These are phyloP conservation scores for Dactylorhiza incarnata DNA, from an alignment of 106 monocot species.

Conservation along the genomic window DNA sequence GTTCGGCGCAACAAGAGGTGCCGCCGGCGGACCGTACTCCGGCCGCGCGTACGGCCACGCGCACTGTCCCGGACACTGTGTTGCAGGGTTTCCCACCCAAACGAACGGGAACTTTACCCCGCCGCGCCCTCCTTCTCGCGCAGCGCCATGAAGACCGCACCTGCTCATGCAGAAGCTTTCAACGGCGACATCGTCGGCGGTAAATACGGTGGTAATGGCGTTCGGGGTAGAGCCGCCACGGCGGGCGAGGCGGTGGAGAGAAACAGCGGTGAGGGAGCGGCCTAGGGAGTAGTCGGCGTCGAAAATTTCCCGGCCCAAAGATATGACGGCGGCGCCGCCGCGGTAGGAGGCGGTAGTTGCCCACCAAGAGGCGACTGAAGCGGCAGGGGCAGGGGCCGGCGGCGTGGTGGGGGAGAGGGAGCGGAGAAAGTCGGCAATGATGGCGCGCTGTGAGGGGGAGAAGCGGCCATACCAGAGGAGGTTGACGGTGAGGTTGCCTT, in stretches of 20 bases:
- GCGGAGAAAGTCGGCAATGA: conserved; percentile 56
- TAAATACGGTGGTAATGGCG: conserved; percentile 41
- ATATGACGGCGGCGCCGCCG: conserved; percentile 12
- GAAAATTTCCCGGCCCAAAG: conserved; percentile 23
- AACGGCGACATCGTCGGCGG: conserved; percentile 47
- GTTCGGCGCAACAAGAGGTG: conserved; percentile 28
- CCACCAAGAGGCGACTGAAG: conserved; percentile 54
- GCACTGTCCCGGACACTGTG: conserved; percentile 60
- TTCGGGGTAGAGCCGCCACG: background rate
- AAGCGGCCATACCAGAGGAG: conserved; percentile 74
- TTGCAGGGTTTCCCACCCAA: conserved; percentile 47
- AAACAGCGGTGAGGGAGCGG: conserved; percentile 19
- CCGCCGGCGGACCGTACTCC: conserved; percentile 33
- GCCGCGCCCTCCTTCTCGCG: background rate
- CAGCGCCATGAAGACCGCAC: conserved; percentile 53
- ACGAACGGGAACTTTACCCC: conserved; percentile 21
- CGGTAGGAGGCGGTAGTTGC: conserved; percentile 22
- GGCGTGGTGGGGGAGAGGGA: conserved; percentile 28
- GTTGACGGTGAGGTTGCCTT: conserved; percentile 44
- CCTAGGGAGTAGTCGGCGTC: conserved; percentile 41
- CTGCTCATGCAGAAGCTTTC: conserved; percentile 71
- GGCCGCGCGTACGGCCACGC: conserved; percentile 61
- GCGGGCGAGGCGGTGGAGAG: conserved; percentile 19
- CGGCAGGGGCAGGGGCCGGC: background rate
- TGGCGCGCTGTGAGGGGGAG: conserved; percentile 45